Evolutionary conservation across 2,329 filamentous ascomycete species (phyloP).

Genomic region (Aspergillus novoparasiticus): DNA sequence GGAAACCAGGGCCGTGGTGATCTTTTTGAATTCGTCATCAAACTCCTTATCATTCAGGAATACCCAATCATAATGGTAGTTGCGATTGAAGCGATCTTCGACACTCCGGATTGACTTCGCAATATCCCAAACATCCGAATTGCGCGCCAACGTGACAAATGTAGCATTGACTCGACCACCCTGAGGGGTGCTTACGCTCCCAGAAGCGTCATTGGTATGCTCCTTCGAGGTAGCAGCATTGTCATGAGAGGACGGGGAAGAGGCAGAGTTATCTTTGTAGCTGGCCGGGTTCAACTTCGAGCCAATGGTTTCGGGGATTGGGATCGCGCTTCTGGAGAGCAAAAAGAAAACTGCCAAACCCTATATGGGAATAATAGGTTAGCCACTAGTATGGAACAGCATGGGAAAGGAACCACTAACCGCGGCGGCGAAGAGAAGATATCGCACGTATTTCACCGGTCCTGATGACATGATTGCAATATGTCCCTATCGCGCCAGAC

Average conservation of each 20-base stretch:
- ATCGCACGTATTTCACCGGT: conserved; percentile 20
- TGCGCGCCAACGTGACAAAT: conserved; percentile 93
- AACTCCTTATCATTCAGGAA: conserved; percentile 97
- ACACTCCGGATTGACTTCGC: conserved; percentile 93
- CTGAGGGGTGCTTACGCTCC: conserved; percentile 57
- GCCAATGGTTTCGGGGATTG: conserved; percentile 33
- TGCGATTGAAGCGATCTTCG: conserved; percentile 96
- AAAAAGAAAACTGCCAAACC: conserved; percentile 77
- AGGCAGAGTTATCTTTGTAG: conserved; percentile 23
- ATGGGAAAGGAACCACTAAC: conserved; percentile 5
- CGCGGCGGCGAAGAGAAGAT: conserved; percentile 21
- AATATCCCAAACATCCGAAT: conserved; percentile 94
- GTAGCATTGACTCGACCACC: conserved; percentile 86
- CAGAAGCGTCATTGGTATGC: conserved; percentile 11
- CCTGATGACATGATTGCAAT: conserved; percentile 19
- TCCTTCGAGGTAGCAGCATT: conserved; percentile 28
- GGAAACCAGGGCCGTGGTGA: conserved; percentile 86
- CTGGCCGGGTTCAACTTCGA: conserved; percentile 24
- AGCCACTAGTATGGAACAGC: neutral
- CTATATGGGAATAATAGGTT: conserved; percentile 33
- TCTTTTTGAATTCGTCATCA: conserved; percentile 87
- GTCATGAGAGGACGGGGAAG: conserved; percentile 20
- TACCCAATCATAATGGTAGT: conserved; percentile 98
- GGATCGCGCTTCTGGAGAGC: conserved; percentile 66
- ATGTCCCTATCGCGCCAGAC: conserved; percentile 17